A percentile compares a stretch with the other conserved stretches of the same genome.
Conservation (phyloP, 352 stramenopile species). For the Globisporangium solare region DNA sequence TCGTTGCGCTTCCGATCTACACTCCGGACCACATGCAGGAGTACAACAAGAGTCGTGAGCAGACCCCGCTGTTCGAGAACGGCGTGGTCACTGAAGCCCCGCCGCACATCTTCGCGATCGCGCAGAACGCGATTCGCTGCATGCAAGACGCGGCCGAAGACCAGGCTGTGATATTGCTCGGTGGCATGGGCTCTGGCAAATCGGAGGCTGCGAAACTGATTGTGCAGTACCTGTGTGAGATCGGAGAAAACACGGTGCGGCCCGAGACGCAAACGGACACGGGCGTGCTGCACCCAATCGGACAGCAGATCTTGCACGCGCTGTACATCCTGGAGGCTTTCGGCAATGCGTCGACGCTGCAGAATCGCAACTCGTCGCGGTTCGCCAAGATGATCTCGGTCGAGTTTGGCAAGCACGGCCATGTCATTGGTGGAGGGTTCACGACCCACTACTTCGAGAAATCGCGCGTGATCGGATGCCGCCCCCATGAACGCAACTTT, state of each 20-base stretch:
- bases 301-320: constrained; percentile 76
- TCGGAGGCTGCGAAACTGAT: constrained; percentile 79
- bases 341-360: constrained; percentile 49
- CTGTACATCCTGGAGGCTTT: constrained; percentile 80
- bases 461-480: constrained; percentile 73
- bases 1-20: constrained; percentile 69
- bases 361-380: constrained; percentile 71
- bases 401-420: constrained; percentile 72
- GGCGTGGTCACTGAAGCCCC: constrained; percentile 55
- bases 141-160: constrained; percentile 81
- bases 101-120: constrained; percentile 73
- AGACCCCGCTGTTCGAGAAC: constrained; percentile 48
- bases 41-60: constrained; percentile 65
- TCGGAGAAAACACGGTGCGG: constrained; percentile 49
- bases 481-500: constrained; percentile 87
- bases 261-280: constrained; percentile 36
- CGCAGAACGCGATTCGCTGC: constrained; percentile 67
- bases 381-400: constrained; percentile 85
- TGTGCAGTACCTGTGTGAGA: constrained; percentile 79
- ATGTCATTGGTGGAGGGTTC: constrained; percentile 75
- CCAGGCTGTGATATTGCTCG: constrained; percentile 71
- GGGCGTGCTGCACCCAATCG: constrained; percentile 62
- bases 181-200: constrained; percentile 70
- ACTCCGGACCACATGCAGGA: constrained; percentile 80
- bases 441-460: constrained; percentile 84